Conservation (phyloP, 2,329 filamentous ascomycete genomes). For the Neophaeococcomyces mojaviensis region DNA sequence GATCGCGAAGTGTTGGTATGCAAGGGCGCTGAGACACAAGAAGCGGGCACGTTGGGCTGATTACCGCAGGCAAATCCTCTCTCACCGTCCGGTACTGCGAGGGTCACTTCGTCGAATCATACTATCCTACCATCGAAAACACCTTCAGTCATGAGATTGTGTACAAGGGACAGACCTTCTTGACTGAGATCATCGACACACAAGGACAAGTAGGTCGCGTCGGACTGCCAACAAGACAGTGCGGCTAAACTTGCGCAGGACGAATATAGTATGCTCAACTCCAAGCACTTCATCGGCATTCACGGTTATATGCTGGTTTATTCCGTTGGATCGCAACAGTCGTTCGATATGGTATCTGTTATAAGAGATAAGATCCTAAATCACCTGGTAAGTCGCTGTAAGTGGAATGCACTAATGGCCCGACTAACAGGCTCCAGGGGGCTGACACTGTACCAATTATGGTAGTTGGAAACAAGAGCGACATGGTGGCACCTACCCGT, state of each 20-base stretch:
- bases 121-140: slow-evolving; percentile 98
- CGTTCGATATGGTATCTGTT: slow-evolving; percentile 94
- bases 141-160: slow-evolving; percentile 95
- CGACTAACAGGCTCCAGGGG: slow-evolving; percentile 49
- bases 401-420: neutral
- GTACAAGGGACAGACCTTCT: slow-evolving; percentile 85
- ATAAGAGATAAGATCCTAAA: slow-evolving; percentile 97
- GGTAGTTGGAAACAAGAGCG: slow-evolving; percentile 94
- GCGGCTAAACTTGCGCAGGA: slow-evolving; percentile 50
- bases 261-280: slow-evolving; percentile 97
- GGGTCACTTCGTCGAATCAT: slow-evolving; percentile 96
- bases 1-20: slow-evolving; percentile 83
- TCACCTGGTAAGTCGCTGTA: slow-evolving; percentile 61
- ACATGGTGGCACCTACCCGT: slow-evolving; percentile 66
- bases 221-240: neutral
- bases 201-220: slow-evolving; percentile 68
- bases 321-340: slow-evolving; percentile 87
- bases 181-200: slow-evolving; percentile 96
- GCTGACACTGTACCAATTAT: slow-evolving; percentile 88
- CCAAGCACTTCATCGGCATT: slow-evolving; percentile 97
- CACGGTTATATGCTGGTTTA: slow-evolving; percentile 99
- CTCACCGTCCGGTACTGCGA: slow-evolving; percentile 96
- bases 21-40: slow-evolving; percentile 15
- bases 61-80: slow-evolving; percentile 76
- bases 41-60: neutral